Evolutionary conservation across 169 alveolate species (phyloP).

Genomic region (Cryptosporidium muris): DNA sequence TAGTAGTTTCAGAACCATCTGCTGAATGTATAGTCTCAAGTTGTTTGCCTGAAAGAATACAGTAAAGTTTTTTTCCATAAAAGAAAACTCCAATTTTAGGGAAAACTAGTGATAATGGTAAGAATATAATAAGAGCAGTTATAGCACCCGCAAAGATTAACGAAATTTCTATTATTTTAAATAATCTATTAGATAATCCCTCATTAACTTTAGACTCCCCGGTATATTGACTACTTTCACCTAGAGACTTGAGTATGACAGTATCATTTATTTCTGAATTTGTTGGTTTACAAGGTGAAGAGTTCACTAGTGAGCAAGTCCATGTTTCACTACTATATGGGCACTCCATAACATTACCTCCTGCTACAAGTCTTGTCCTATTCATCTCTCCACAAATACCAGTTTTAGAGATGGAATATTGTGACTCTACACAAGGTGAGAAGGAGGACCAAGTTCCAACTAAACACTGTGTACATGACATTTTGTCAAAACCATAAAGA

Average conservation of each 20-base stretch:
- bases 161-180: conserved; percentile 44
- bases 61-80: conserved; percentile 30
- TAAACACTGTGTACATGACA: conserved; percentile 44
- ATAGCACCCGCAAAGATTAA: conserved; percentile 61
- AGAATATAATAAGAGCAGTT: conserved; percentile 40
- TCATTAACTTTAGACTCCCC: background rate
- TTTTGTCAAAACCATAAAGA: conserved; percentile 48
- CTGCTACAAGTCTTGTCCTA: conserved; percentile 12
- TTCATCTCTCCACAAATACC: conserved; percentile 37
- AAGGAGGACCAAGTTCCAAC: conserved; percentile 53
- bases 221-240: background rate
- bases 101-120: conserved; percentile 38
- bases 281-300: no score
- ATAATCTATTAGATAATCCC: conserved; percentile 2
- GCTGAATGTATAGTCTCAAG: background rate
- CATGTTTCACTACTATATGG: conserved; percentile 56
- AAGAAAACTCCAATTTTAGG: conserved; percentile 57
- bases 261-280: no score
- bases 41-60: conserved; percentile 42
- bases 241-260: background rate
- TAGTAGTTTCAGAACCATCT: background rate
- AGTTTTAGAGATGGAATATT: conserved; percentile 6
- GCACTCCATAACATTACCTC: conserved; percentile 20
- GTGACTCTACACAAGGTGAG: conserved; percentile 34
- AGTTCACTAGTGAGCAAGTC: conserved; percentile 34